Base-by-base conservation (phyloP, 2,329 filamentous ascomycete genomes). In the Colletotrichum destructivum region DNA sequence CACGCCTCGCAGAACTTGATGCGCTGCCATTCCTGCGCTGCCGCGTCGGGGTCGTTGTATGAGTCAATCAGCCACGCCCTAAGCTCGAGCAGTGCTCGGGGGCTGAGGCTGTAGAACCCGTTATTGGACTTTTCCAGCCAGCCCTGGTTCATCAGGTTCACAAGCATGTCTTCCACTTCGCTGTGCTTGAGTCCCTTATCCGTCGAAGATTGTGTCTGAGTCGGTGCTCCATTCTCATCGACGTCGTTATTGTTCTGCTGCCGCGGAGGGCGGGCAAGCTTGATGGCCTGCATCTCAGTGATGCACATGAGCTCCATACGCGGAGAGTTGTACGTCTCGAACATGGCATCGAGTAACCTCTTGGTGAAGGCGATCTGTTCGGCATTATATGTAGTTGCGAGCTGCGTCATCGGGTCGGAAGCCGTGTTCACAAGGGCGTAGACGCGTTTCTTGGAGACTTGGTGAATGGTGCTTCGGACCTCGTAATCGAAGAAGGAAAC, bases 311-410 rank as follows among this genome's bases (percentile, higher is more conserved):
- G 89, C 82, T 99, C 96, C 77, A 91, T 90, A n/a, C 90, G 87
- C 11, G 86, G 87, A 0, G 91, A 94, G 79, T 98, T 98, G 84
- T 94, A 91, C 23, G 90, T 92, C 74, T 97, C 94, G 79, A 98
- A 99, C 89, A 99, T 97, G 76, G 89, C 91, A 80, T 98, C 95
- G 0, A 99, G 88, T 3, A 98, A 81, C 11, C 96, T 88, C 82
- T 97, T 96, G 66, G 98, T 89, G 79, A 94, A 99, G 0, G 93
- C 90, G 42, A 98, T 93, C 83, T 98, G 95, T 75, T 98, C 95
- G 0, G 94, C 85, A 9, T 87, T 89, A 79, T 93, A 93, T 0
- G 89, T 90, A 0, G 96, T 98, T 2, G 95, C 94, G 49, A 98
- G 88, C 78, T 98, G 96, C 0, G 94, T 97, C 71, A 96, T 85